These are phyloP conservation scores for Paramarasmius palmivorus DNA, from an alignment of 1,284 basidiomycete genomes.

Conservation along the genomic window DNA sequence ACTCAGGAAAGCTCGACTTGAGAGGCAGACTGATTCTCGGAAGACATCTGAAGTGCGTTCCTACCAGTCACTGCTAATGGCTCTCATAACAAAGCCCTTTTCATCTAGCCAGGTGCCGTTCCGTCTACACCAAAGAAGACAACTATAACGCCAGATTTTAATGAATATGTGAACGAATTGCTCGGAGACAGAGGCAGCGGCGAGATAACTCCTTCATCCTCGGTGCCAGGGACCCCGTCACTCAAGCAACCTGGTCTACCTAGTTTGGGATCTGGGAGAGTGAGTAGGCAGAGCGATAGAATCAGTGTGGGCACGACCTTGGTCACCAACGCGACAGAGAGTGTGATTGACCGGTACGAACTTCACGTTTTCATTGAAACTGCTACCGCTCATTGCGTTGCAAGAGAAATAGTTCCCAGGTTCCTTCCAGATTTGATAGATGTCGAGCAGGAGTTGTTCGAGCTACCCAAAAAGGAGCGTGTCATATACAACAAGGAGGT, in stretches of 20 bases:
- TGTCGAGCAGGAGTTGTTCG: constrained; percentile 85
- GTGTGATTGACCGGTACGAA: constrained; percentile 65
- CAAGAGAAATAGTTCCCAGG: constrained; percentile 63
- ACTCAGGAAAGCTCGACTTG: constrained; percentile 70
- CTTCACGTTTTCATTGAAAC: not conserved
- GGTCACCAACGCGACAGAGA: constrained; percentile 60
- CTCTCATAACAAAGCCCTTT: not conserved
- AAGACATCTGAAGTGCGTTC: constrained; percentile 44
- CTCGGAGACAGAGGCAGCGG: constrained; percentile 45
- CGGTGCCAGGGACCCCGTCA: constrained; percentile 72
- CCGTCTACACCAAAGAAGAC: constrained; percentile 29
- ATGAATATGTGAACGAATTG: constrained; percentile 56
- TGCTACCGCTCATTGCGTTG: not conserved
- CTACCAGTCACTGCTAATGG: not conserved
- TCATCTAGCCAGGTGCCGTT: constrained; percentile 24
- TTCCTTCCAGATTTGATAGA: constrained; percentile 78
- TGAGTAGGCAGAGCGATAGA: constrained; percentile 67
- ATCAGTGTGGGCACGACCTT: constrained; percentile 52
- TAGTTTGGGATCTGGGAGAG: constrained; percentile 51
- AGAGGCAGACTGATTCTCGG: constrained; percentile 62
- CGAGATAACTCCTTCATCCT: constrained; percentile 64
- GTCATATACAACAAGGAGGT: constrained; percentile 94
- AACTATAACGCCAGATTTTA: constrained; percentile 67
- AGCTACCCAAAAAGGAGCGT: constrained; percentile 87
- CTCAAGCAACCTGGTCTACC: constrained; percentile 43